phyloP scores from a whole-genome alignment of 2,329 filamentous ascomycete genomes.

The Berkeleyomyces rouxiae region DNA sequence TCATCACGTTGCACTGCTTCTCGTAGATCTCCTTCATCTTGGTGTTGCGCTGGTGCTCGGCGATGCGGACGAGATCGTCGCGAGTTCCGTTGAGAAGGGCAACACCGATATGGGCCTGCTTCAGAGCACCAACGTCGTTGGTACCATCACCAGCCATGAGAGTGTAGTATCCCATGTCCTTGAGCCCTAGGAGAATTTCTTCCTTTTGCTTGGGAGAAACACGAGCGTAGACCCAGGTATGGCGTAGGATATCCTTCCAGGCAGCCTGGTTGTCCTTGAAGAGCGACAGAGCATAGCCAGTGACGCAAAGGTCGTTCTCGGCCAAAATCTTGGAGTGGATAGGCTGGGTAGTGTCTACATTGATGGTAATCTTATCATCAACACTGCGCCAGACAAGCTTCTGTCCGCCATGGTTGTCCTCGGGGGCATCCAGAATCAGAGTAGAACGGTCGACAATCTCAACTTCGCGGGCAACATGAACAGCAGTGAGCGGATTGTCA shows the following conservation, averaged over 20 bases:
- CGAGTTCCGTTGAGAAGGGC: slow-evolving; percentile 88
- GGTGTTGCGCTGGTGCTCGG: slow-evolving; percentile 81
- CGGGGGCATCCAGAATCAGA: slow-evolving; percentile 85
- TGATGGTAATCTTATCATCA: slow-evolving; percentile 73
- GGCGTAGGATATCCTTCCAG: slow-evolving; percentile 60
- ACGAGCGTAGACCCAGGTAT: slow-evolving; percentile 95
- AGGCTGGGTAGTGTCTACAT: slow-evolving; percentile 67
- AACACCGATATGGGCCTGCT: slow-evolving; percentile 94
- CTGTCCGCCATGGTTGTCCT: slow-evolving; percentile 66
- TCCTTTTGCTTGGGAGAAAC: slow-evolving; percentile 99
- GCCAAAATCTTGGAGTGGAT: slow-evolving; percentile 68
- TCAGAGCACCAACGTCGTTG: slow-evolving; percentile 92
- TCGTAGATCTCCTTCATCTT: slow-evolving; percentile 99
- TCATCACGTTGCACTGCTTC: slow-evolving; percentile 85
- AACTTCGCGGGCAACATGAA: slow-evolving; percentile 86
- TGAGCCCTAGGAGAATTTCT: slow-evolving; percentile 89
- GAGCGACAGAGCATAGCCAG: slow-evolving; percentile 80
- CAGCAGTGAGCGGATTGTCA: slow-evolving; percentile 90
- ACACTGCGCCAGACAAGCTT: slow-evolving; percentile 87
- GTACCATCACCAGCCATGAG: slow-evolving; percentile 98
- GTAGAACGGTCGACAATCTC: slow-evolving; percentile 96
- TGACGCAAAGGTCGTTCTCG: slow-evolving; percentile 85
- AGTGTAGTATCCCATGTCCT: slow-evolving; percentile 93
- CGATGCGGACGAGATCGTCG: slow-evolving; percentile 79
- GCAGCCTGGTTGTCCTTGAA: slow-evolving; percentile 60